These are phyloP conservation scores for Staphylotrichum longicolle DNA, from an alignment of 495 filamentous ascomycete genomes.

Conservation along the genomic window DNA sequence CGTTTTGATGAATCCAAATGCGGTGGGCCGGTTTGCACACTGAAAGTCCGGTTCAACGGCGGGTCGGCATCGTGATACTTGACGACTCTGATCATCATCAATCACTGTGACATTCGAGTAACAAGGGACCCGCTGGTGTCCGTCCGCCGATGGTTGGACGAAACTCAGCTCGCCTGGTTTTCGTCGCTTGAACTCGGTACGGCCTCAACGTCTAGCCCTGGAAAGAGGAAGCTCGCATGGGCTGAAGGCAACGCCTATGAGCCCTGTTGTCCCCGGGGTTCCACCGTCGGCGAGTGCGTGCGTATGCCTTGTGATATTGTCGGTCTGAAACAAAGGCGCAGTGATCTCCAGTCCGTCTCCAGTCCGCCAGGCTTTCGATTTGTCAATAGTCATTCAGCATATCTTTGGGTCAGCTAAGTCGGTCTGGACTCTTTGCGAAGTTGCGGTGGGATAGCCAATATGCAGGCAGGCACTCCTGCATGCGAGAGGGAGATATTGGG, in stretches of 20 bases:
- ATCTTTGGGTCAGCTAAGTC: background rate
- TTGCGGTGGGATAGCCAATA: no score
- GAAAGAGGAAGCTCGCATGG: slow-evolving; percentile 5
- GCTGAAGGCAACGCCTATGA: background rate
- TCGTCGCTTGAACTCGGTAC: slow-evolving; percentile 1
- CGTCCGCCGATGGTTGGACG: slow-evolving; percentile 9
- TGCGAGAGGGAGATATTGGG: slow-evolving; percentile 16
- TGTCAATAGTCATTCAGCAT: background rate
- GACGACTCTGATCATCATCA: slow-evolving; percentile 7
- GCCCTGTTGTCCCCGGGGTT: background rate
- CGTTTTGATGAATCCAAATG: background rate
- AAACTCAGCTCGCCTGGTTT: slow-evolving; percentile 16
- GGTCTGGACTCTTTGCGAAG: no score
- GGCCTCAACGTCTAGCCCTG: background rate
- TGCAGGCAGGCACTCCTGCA: background rate
- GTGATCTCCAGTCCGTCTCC: background rate
- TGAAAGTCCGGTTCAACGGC: background rate
- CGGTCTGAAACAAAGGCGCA: slow-evolving; percentile 11
- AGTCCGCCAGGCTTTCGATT: background rate
- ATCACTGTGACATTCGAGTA: no score
- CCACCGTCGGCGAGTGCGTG: slow-evolving; percentile 14
- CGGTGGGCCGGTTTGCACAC: background rate
- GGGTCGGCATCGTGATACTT: slow-evolving; percentile 11
- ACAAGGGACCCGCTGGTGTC: background rate
- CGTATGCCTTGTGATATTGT: slow-evolving; percentile 13